Percentiles rank a stretch among this genome's conserved stretches.
Evolutionary conservation across 768 basidiomycete species (phyloP).

Genomic region (Hygrophoropsis aurantiaca): DNA sequence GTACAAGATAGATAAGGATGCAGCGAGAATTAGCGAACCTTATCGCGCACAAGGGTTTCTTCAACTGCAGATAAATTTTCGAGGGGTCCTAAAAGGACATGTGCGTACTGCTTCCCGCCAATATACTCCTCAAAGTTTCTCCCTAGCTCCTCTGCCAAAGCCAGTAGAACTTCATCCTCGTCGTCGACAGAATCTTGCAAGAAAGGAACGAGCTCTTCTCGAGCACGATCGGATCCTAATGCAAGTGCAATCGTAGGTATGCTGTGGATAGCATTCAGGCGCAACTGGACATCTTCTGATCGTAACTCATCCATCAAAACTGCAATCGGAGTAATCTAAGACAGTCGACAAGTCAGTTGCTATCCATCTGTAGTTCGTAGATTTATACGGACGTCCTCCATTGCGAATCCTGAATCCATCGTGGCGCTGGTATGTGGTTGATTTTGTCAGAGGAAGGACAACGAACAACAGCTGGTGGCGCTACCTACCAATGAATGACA

Average conservation of each 20-base stretch:
- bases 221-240: conserved; percentile 90
- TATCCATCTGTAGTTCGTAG: conserved; percentile 9
- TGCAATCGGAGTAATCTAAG: conserved; percentile 88
- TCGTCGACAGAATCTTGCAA: conserved; percentile 99
- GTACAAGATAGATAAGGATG: conserved; percentile 1
- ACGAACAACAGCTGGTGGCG: no score
- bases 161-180: conserved; percentile 96
- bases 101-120: conserved; percentile 85
- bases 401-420: conserved; percentile 67
- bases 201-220: conserved; percentile 95
- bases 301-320: conserved; percentile 98
- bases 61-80: conserved; percentile 97
- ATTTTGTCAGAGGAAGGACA: no score
- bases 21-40: conserved; percentile 52
- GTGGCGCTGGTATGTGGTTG: conserved; percentile 17
- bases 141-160: conserved; percentile 93
- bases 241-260: conserved; percentile 98
- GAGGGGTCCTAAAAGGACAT: conserved; percentile 85
- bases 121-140: conserved; percentile 91
- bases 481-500: no score
- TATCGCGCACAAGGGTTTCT: conserved; percentile 96
- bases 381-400: conserved; percentile 58
- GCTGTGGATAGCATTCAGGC: conserved; percentile 95
- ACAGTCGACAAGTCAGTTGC: not conserved
- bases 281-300: conserved; percentile 94